A percentile compares a stretch with the other conserved stretches of the same genome.
These are phyloP conservation scores for Nakazawaea molendinolei DNA, from an alignment of 805 yeast species.

Conservation along the genomic window DNA sequence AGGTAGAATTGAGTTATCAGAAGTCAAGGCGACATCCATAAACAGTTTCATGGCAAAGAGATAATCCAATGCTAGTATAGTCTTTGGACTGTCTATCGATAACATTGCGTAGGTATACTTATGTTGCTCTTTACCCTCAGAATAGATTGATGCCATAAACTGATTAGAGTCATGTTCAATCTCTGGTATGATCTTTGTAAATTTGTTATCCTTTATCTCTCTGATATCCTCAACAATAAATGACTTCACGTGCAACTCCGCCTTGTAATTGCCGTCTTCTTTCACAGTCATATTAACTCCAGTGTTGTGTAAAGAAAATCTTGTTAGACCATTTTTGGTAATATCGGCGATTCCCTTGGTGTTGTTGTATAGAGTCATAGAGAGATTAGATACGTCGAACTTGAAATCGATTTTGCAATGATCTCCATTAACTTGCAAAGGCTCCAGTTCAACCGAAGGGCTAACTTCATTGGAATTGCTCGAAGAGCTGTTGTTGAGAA, in stretches of 20 bases:
- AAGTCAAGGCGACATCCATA: conserved; percentile 41
- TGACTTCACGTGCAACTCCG: conserved; percentile 61
- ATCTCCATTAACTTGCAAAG: conserved; percentile 20
- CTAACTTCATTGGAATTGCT: too few relatives aligned
- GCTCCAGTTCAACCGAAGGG: conserved; percentile 20
- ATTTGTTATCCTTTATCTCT: conserved; percentile 53
- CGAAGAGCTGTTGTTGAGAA: conserved; percentile 20
- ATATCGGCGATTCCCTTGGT: conserved; percentile 33
- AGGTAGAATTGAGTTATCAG: conserved; percentile 15
- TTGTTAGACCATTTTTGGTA: conserved; percentile 40
- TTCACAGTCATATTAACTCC: conserved; percentile 44
- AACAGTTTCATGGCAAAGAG: conserved; percentile 68
- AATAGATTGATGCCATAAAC: conserved; percentile 48
- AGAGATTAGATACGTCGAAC: conserved; percentile 56
- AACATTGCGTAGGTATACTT: conserved; percentile 44
- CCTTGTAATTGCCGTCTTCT: conserved; percentile 46
- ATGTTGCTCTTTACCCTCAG: conserved; percentile 32
- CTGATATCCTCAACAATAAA: conserved; percentile 77
- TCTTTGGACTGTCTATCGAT: conserved; percentile 73
- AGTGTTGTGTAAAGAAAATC: conserved; percentile 53
- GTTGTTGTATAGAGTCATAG: conserved; percentile 53
- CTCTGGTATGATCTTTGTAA: conserved; percentile 76
- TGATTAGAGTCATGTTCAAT: conserved; percentile 59
- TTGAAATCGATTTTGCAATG: conserved; percentile 35
- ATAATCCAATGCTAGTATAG: conserved; percentile 82